These are phyloP conservation scores for Citrus sinensis DNA, from an alignment of 345 rosid genomes.

Conservation along the genomic window DNA sequence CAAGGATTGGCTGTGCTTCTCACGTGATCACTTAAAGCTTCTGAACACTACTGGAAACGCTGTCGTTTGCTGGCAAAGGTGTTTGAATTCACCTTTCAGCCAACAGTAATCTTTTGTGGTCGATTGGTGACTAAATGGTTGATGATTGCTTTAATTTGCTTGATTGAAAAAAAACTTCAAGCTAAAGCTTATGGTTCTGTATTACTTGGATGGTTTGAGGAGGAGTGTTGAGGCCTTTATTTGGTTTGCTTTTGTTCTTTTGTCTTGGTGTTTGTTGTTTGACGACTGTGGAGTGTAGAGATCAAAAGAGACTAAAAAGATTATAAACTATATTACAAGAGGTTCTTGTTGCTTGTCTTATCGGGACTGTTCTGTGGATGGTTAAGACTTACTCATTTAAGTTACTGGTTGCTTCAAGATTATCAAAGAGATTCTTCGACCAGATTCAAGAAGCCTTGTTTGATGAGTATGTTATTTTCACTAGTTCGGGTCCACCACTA, in stretches of 20 bases:
- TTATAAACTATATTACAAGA: conserved; percentile 21
- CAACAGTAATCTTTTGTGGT: conserved; percentile 41
- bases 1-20: no score
- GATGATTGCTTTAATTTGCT: conserved; percentile 40
- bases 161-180: conserved; percentile 47
- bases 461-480: conserved; percentile 46
- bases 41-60: no score
- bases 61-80: no score
- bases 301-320: no score
- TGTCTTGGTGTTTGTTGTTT: no score
- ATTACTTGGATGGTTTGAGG: no score
- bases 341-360: conserved; percentile 37
- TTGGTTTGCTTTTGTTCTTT: no score
- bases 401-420: conserved; percentile 39
- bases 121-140: conserved; percentile 45
- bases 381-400: conserved; percentile 39
- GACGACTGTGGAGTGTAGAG: no score
- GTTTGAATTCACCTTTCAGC: no score
- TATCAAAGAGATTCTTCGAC: conserved; percentile 60
- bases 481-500: conserved; percentile 52
- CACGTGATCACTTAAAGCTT: no score
- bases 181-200: conserved; percentile 54
- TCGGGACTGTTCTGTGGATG: conserved; percentile 47
- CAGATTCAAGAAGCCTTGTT: conserved; percentile 60
- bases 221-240: no score